Conservation (phyloP, 2,329 filamentous ascomycete species). For the Phaeosphaeria sp. region DNA sequence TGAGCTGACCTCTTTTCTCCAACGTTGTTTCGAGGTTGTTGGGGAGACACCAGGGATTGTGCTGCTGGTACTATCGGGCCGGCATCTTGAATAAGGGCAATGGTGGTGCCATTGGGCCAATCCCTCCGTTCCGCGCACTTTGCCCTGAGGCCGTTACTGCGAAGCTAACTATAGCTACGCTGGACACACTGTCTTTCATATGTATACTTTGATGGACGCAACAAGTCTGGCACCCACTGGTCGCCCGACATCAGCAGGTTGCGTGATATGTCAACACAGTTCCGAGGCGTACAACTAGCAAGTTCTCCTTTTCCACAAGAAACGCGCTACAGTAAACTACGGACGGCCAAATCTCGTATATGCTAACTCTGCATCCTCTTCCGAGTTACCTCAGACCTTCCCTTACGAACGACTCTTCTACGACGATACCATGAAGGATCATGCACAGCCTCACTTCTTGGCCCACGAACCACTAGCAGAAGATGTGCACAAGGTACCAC, state of each 20-base stretch:
- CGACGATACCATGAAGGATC: neutral
- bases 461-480: neutral
- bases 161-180: neutral
- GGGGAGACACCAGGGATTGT: neutral
- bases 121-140: neutral
- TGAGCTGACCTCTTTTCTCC: slow-evolving; percentile 2
- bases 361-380: neutral
- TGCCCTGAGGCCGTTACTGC: neutral
- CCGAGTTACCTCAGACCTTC: neutral
- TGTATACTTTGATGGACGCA: neutral
- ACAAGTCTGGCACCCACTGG: neutral
- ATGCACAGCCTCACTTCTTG: neutral
- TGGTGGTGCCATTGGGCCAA: neutral
- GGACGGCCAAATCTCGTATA: neutral
- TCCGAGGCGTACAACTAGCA: neutral
- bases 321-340: neutral
- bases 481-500: neutral
- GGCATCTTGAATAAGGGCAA: neutral
- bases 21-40: neutral
- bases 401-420: no score
- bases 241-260: neutral
- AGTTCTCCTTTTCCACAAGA: neutral
- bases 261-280: neutral
- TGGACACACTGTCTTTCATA: neutral
- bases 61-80: neutral